Conservation (phyloP, 2,329 filamentous ascomycete genomes). For the Diaporthe helianthi region DNA sequence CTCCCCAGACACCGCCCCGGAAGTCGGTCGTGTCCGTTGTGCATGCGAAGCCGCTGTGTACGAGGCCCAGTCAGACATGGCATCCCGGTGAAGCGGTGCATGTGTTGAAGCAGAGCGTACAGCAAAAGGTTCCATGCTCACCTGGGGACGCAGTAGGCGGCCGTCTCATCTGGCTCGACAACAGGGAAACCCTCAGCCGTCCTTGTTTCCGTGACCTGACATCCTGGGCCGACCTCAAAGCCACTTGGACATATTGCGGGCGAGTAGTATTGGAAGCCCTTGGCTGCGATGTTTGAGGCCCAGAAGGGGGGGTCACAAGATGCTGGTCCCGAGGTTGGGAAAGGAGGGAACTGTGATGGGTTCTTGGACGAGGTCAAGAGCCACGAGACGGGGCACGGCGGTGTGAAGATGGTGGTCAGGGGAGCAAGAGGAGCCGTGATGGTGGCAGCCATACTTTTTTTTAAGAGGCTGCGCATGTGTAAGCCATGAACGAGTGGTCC, state of each 20-base stretch:
- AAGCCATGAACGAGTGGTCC: neutral
- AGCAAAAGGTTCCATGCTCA: constrained; percentile 21
- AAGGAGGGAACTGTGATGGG: constrained; percentile 49
- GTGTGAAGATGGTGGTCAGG: constrained; percentile 50
- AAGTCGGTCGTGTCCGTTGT: constrained; percentile 51
- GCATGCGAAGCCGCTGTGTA: constrained; percentile 45
- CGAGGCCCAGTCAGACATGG: constrained; percentile 11
- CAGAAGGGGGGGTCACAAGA: constrained; percentile 48
- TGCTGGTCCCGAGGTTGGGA: constrained; percentile 42
- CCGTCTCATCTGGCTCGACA: constrained; percentile 42
- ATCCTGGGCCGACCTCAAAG: constrained; percentile 44
- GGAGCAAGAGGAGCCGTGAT: constrained; percentile 44
- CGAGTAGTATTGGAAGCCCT: constrained; percentile 50
- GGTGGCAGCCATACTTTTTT: constrained; percentile 27
- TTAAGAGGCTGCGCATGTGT: neutral
- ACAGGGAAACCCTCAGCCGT: constrained; percentile 43
- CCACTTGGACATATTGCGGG: constrained; percentile 49
- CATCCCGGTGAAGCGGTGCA: neutral
- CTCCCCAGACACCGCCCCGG: constrained; percentile 48
- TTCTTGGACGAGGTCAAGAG: constrained; percentile 47
- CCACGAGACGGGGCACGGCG: constrained; percentile 49
- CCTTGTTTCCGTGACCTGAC: constrained; percentile 40
- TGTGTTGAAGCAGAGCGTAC: constrained; percentile 2
- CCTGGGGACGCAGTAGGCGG: constrained; percentile 42
- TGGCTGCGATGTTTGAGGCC: constrained; percentile 43